Evolutionary conservation across 2,329 filamentous ascomycete genomes (phyloP).

Genomic region (Pseudogymnoascus sp.): DNA sequence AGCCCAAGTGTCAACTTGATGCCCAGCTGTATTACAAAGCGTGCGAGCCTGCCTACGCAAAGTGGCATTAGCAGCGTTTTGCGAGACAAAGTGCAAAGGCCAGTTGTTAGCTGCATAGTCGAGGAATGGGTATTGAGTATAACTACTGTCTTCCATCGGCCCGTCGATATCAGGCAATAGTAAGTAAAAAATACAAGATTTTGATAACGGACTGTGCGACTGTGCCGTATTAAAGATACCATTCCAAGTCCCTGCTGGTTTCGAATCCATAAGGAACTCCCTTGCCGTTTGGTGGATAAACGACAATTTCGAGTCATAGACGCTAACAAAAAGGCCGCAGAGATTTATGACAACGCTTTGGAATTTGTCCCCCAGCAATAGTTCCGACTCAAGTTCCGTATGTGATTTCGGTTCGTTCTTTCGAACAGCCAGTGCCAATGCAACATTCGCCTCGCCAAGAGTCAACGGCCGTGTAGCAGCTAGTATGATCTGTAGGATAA

Average conservation of each 20-base stretch:
- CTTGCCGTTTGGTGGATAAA: neutral
- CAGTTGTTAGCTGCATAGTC: neutral
- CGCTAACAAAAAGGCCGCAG: neutral
- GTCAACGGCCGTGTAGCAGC: neutral
- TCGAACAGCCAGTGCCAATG: neutral
- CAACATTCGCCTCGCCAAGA: neutral
- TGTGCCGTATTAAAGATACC: neutral
- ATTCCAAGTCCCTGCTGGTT: neutral
- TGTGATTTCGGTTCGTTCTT: neutral
- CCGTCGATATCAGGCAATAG: neutral
- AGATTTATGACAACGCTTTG: neutral
- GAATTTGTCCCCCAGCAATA: neutral
- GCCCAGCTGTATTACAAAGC: neutral
- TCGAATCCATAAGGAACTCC: neutral
- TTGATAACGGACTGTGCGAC: neutral
- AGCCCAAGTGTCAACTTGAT: neutral
- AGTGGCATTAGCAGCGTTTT: neutral
- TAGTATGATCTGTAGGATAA: neutral
- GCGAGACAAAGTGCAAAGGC: neutral
- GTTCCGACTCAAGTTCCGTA: neutral
- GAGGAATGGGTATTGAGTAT: neutral
- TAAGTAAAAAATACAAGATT: neutral
- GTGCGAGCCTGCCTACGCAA: neutral
- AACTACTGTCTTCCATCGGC: neutral
- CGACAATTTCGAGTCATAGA: neutral